Conservation (phyloP, 257 asterid species). For the Dorcoceras hygrometricum region DNA sequence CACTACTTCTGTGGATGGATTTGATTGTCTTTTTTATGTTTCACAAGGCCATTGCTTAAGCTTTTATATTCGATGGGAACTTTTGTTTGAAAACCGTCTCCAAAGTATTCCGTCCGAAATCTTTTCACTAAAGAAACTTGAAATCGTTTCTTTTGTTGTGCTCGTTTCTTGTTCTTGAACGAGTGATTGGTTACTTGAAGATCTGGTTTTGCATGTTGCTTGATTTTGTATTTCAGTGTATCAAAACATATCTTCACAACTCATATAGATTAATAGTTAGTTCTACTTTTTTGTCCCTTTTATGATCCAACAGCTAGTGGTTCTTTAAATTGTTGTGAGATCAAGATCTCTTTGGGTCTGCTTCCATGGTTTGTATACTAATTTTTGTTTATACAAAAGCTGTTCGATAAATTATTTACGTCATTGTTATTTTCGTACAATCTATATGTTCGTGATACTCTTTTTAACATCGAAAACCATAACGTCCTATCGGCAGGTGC, state of each 20-base stretch:
- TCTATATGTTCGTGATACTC: too few species aligned
- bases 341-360: too few species aligned
- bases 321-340: too few species aligned
- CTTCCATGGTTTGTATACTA: too few species aligned
- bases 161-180: neutral
- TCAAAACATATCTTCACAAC: too few species aligned
- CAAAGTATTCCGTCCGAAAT: neutral
- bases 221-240: neutral
- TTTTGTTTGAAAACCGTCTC: neutral
- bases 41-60: neutral
- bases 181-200: neutral
- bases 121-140: neutral
- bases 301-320: too few species aligned
- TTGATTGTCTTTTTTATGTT: neutral
- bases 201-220: neutral
- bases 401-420: too few species aligned
- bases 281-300: too few species aligned
- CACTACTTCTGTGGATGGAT: neutral
- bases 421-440: too few species aligned
- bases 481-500: slow-evolving; percentile 45
- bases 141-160: neutral
- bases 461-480: neutral
- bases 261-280: too few species aligned
- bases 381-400: too few species aligned
- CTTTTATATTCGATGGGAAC: neutral